Evolutionary conservation across 2,329 filamentous ascomycete species (phyloP), one percentile per base, ranked within the genome.

Genomic region (Talaromyces rugulosus): DNA sequence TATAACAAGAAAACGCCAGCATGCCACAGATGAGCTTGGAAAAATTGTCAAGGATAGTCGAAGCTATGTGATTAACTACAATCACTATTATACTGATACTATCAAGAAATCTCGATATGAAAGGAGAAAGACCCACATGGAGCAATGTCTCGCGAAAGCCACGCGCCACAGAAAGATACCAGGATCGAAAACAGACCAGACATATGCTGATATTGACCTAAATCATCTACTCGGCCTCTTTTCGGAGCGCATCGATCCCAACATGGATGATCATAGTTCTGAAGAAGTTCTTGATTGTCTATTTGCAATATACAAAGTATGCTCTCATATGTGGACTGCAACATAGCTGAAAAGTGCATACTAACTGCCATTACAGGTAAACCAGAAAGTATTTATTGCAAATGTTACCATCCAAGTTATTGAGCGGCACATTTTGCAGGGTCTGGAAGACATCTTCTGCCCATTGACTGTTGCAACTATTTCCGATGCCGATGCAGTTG

Each of bases 231-330:
- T 2, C 12, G 62, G 50, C 27, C 63, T 71, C 56, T 60, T 66
- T n/a, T 56, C 65, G 28, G 61, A 59, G 0, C 63, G 70, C 27
- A 40, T 69, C n/a, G 71, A 77, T 62, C 63, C 63, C 1, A 70
- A 79, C 61, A 77, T 78, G 73, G 70, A 75, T 47, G 60, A 60
- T 1, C 74, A 71, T 62, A 77, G 77, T 4, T 76, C 74, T 18
- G 74, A 70, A 0, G 71, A 77, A 57, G 75, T 75, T 9, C 61
- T 76, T 6, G 74, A 80, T 61, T 74, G 72, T 55, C 77, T 80
- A 74, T 66, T 78, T 56, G 77, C 79, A 1, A 82, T 80, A 65
- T 82, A 82, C 68, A 77, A 80, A 73, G 79, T 79, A 23, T 23
- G 23, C 23, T 23, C 23, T 23, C 23, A 23, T 23, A 23, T 23